Evolutionary conservation across 768 basidiomycete genomes (phyloP), one percentile per base, ranked within the genome.

Genomic region (Termitomyces sp.): DNA sequence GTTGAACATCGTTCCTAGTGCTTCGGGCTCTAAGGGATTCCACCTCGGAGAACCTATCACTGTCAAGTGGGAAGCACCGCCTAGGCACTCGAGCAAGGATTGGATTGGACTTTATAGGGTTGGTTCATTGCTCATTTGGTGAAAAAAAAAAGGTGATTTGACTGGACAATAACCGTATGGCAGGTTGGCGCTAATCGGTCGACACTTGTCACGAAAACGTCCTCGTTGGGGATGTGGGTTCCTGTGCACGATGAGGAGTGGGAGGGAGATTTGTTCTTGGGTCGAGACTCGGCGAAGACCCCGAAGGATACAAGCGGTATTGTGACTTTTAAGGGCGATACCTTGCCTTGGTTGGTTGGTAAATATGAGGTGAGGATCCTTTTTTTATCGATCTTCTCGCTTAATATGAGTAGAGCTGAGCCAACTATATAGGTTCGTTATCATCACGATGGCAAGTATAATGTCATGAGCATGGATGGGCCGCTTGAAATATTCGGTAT

Each of bases 391-490:
- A 49, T 49, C 9, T 28, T 11, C 19, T 35, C 35, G 42, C 26
- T 34, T 3, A 9, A 42, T 30, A 17, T 17, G 7, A 17, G 35
- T 37, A 37, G 35, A 34, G 12, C 30, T 35, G 11, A 21, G 3
- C 5, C 9, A 17, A 7, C n/a, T n/a, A n/a, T 37, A 12, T 51
- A 90, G 88, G 76, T 88, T 57, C 85, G 93, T 3, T 95, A 94
- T 66, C 97, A 99, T 64, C 95, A 98, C 65, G 93, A 97, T 68
- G 94, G 93, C 46, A 98, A 95, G 69, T 90, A 99, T 71, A 97
- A 94, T 69, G 97, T 98, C 54, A 88, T 98, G 82, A 82, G 84
- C 51, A 65, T 88, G 51, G 85, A 89, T 46, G 89, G 87, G 2
- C 92, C 93, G 8, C 74, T 98, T 55, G 93, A 97, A 66, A 85